phyloP scores from a whole-genome alignment of 257 asterid species.

The Ophiorrhiza pumila region DNA sequence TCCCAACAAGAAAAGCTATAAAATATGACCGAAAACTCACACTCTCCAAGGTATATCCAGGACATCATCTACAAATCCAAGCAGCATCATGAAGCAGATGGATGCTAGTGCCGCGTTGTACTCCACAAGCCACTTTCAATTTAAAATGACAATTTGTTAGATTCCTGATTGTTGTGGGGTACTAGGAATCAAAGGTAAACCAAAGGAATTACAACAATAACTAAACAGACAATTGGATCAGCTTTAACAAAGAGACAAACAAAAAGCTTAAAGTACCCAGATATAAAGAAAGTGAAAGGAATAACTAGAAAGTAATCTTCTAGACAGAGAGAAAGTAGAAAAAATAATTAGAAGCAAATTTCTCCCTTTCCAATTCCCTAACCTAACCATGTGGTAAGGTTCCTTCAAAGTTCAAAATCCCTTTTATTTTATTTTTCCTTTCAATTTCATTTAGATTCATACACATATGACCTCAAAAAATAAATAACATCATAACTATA shows the following conservation, averaged over 20 bases:
- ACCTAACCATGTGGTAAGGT: background rate
- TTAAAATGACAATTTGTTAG: slow-evolving; percentile 14
- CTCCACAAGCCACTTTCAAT: slow-evolving; percentile 88
- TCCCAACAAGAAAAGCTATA: background rate
- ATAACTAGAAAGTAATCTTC: background rate
- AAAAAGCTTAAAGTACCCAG: background rate
- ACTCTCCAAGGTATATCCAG: slow-evolving; percentile 99
- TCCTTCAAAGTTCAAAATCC: background rate
- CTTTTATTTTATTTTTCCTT: too few relatives aligned
- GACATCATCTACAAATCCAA: slow-evolving; percentile 95
- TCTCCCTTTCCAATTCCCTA: too few relatives aligned
- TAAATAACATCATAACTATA: too few relatives aligned
- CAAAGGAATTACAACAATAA: background rate
- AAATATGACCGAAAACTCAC: slow-evolving; percentile 46
- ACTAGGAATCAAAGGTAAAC: slow-evolving; percentile 6
- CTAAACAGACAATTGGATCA: slow-evolving; percentile 8
- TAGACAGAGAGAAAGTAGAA: too few relatives aligned
- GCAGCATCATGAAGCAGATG: slow-evolving; percentile 88
- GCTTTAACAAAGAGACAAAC: background rate
- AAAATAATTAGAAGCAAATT: too few relatives aligned
- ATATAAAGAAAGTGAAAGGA: background rate
- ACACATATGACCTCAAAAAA: too few relatives aligned
- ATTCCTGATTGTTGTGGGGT: slow-evolving; percentile 4
- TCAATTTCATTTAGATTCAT: too few relatives aligned
- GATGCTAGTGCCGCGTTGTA: slow-evolving; percentile 98